Conservation (phyloP, 1,139 yeast species). For the Diutina siamensis region DNA sequence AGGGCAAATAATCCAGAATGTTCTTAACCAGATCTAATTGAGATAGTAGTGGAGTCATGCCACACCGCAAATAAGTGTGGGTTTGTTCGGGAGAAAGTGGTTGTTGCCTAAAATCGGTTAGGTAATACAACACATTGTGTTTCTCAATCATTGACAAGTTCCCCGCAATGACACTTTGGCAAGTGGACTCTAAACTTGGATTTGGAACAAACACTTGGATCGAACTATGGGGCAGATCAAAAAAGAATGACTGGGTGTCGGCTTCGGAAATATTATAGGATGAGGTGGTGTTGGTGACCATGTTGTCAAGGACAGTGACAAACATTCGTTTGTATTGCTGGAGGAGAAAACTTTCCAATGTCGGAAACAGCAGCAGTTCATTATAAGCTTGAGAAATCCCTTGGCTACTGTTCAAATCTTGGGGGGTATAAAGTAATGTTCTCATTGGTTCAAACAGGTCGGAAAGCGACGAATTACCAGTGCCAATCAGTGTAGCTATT, state of each 20-base stretch:
- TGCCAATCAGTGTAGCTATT: background rate
- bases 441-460: background rate
- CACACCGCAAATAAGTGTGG: slow-evolving; percentile 33
- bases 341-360: background rate
- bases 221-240: background rate
- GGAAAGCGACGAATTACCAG: background rate
- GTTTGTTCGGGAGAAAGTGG: slow-evolving; percentile 25
- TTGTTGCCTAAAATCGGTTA: slow-evolving; percentile 16
- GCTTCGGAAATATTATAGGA: background rate
- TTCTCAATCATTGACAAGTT: background rate
- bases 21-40: slow-evolving; percentile 8
- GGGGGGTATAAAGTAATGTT: background rate
- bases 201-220: background rate
- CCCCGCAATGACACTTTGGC: background rate
- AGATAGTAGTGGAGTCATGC: slow-evolving; percentile 46
- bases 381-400: background rate
- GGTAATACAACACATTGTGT: background rate
- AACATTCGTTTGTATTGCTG: background rate
- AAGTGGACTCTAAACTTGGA: background rate
- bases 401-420: background rate
- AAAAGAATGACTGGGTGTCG: background rate
- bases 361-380: background rate
- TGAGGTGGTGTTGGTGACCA: background rate
- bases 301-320: background rate
- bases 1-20: slow-evolving; percentile 17